Conservation (phyloP, 176 grass and related monocot genomes). For the Sorghum bicolor region Sorghum_bicolor_NCBIv3 NC_012874.2:19095001-19095500, state of each 20-base stretch:
- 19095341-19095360: constrained; percentile 47
- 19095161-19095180: neutral
- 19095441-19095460: constrained; percentile 23
- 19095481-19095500: constrained; percentile 15
- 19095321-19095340: neutral
- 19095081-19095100: neutral
- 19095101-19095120: neutral
- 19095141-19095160: neutral
- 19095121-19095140: neutral
- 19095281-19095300: neutral
- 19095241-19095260: constrained; percentile 18
- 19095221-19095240: constrained; percentile 26
- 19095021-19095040: neutral
- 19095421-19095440: constrained; percentile 10
- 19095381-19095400: constrained; percentile 57
- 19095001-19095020: neutral
- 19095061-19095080: neutral
- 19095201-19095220: neutral
- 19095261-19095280: constrained; percentile 6
- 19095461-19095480: constrained; percentile 59
- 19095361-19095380: constrained; percentile 63
- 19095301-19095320: neutral
- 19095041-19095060: neutral
- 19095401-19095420: constrained; percentile 42
- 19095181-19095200: neutral